Conservation (phyloP, 192 early-diverging fungal genomes). For the Linnemannia schmuckeri region DNA sequence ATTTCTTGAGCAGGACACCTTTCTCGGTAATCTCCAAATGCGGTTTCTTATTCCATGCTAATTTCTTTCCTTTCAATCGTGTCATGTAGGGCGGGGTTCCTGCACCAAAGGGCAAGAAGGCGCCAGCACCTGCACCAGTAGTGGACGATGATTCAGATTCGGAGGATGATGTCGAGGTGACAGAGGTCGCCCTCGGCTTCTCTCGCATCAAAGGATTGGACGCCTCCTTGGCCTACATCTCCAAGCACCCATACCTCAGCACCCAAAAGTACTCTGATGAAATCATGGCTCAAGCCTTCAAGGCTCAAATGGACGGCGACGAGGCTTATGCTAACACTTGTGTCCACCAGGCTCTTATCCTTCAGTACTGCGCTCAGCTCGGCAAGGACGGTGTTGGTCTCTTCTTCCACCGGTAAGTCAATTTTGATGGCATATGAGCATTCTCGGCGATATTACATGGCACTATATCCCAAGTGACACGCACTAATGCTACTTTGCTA, state of each 20-base stretch:
- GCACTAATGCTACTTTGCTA: not conserved
- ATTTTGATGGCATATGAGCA: not conserved
- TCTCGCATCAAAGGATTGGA: slow-evolving; percentile 70
- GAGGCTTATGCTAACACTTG: slow-evolving; percentile 75
- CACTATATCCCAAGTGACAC: not conserved
- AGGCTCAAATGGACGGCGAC: slow-evolving; percentile 79
- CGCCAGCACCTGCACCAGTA: not conserved
- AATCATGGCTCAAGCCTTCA: slow-evolving; percentile 89
- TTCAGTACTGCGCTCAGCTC: slow-evolving; percentile 89
- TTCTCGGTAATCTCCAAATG: not conserved
- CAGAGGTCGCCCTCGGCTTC: slow-evolving; percentile 69
- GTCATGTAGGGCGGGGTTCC: slow-evolving; percentile 33
- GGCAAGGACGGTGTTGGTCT: slow-evolving; percentile 86
- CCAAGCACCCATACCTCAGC: slow-evolving; percentile 77
- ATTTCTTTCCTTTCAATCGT: not conserved
- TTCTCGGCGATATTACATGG: not conserved
- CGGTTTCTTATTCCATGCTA: not conserved
- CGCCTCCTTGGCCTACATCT: slow-evolving; percentile 75
- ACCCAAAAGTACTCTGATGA: slow-evolving; percentile 81
- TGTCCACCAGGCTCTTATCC: slow-evolving; percentile 84
- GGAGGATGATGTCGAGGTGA: slow-evolving; percentile 71
- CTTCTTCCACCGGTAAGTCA: slow-evolving; percentile 82
- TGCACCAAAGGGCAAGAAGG: slow-evolving; percentile 38
- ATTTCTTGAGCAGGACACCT: not conserved
- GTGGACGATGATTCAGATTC: slow-evolving; percentile 59